phyloP scores from a whole-genome alignment of 1,139 yeast species.

The Wickerhamomyces sp. region DNA sequence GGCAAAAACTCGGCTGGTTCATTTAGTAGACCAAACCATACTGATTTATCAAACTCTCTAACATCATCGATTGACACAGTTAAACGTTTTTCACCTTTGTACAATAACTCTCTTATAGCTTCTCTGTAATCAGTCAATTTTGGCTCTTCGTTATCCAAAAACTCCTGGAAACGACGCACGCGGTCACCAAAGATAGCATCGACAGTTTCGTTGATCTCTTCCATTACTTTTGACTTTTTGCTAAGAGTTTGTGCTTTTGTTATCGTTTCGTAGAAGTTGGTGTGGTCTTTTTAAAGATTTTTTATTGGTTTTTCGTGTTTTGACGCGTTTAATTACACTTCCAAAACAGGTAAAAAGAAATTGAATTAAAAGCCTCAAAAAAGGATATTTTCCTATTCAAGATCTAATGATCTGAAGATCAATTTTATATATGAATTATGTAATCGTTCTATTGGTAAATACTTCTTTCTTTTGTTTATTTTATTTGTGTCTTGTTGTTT shows the following conservation, averaged over 20 bases:
- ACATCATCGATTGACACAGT: slow-evolving; percentile 80
- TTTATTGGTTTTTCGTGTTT: not conserved
- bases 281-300: not conserved
- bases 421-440: not conserved
- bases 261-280: not conserved
- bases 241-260: not conserved
- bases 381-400: not conserved
- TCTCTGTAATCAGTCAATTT: slow-evolving; percentile 56
- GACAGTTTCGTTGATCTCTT: slow-evolving; percentile 26
- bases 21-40: slow-evolving; percentile 74
- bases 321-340: slow-evolving; percentile 9
- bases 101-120: slow-evolving; percentile 67
- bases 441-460: not conserved
- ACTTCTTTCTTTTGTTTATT: no score
- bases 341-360: slow-evolving; percentile 7
- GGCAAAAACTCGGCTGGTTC: slow-evolving; percentile 85
- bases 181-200: slow-evolving; percentile 66
- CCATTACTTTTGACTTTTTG: slow-evolving; percentile 11
- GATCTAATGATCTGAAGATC: not conserved
- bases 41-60: slow-evolving; percentile 73
- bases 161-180: slow-evolving; percentile 84
- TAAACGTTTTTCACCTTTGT: slow-evolving; percentile 61
- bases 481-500: no score
- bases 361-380: no score
- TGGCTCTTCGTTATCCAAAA: slow-evolving; percentile 54